Conservation (phyloP, 352 stramenopile genomes). For the Globisporangium emineosum region DNA sequence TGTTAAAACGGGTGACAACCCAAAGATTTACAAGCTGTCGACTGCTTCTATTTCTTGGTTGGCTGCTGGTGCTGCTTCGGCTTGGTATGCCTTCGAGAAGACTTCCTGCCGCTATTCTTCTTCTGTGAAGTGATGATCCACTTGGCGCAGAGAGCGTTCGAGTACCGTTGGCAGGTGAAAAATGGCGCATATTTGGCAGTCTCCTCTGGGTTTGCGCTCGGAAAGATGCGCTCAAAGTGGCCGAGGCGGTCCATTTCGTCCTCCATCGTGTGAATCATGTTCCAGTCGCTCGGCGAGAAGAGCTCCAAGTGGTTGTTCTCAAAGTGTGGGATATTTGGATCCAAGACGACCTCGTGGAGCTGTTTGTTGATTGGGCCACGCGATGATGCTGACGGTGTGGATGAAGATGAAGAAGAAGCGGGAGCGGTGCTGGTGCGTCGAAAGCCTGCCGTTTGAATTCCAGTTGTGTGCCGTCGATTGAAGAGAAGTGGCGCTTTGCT, state of each 20-base stretch:
- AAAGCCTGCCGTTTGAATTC: slow-evolving; percentile 3
- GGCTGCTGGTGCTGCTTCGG: neutral
- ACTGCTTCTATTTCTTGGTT: neutral
- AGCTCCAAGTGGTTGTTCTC: slow-evolving; percentile 49
- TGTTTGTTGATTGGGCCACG: slow-evolving; percentile 32
- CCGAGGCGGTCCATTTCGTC: slow-evolving; percentile 67
- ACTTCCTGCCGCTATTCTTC: slow-evolving; percentile 2
- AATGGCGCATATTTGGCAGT: slow-evolving; percentile 34
- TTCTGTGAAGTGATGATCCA: slow-evolving; percentile 45
- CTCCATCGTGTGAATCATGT: slow-evolving; percentile 60
- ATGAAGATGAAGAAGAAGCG: neutral
- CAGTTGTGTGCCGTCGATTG: neutral
- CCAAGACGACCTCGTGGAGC: slow-evolving; percentile 56
- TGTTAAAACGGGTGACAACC: neutral
- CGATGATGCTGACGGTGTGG: slow-evolving; percentile 1
- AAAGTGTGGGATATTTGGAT: slow-evolving; percentile 36
- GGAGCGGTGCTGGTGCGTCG: slow-evolving; percentile 22
- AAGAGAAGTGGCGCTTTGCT: neutral
- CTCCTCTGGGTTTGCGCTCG: slow-evolving; percentile 14
- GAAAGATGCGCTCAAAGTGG: slow-evolving; percentile 75
- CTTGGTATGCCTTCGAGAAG: neutral
- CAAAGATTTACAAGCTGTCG: neutral
- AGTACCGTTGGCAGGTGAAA: slow-evolving; percentile 63
- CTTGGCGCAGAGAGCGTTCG: slow-evolving; percentile 55
- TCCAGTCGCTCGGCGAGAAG: slow-evolving; percentile 54